A percentile compares a stretch with the other conserved stretches of the same genome.
Conservation (phyloP, 2,329 filamentous ascomycete species). For the Ophiocordyceps camponoti-leonardi region DNA sequence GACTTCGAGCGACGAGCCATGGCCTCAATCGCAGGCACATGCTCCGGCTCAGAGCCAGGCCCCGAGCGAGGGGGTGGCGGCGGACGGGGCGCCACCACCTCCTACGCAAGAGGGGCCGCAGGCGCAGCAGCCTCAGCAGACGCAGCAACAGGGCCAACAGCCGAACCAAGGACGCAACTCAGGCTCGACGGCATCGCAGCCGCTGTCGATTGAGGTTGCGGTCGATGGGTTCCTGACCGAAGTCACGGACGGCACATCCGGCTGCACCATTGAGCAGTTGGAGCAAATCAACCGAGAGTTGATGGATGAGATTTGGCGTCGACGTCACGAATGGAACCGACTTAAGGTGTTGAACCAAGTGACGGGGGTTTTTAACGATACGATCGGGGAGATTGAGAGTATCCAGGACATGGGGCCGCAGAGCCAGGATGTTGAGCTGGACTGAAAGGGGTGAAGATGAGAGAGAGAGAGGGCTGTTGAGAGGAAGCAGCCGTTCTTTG, state of each 20-base stretch:
- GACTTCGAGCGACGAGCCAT: conserved; percentile 33
- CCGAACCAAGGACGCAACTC: conserved; percentile 9
- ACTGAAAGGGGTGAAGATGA: background rate
- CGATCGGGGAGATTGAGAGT: conserved; percentile 49
- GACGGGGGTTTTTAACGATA: conserved; percentile 56
- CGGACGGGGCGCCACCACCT: conserved; percentile 17
- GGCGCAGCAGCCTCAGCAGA: conserved; percentile 12
- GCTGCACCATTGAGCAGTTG: conserved; percentile 79
- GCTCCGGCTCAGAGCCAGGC: conserved; percentile 16
- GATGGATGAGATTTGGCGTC: conserved; percentile 80
- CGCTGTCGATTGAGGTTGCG: conserved; percentile 26
- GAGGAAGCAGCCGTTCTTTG: too few relatives aligned
- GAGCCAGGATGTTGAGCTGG: conserved; percentile 18
- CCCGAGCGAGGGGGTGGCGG: conserved; percentile 10
- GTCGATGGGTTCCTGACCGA: conserved; percentile 42
- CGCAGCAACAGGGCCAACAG: conserved; percentile 1
- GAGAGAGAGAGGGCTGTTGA: too few relatives aligned
- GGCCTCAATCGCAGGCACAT: conserved; percentile 41
- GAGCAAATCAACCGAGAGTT: conserved; percentile 83
- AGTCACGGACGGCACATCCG: conserved; percentile 51
- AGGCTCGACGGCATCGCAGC: conserved; percentile 24
- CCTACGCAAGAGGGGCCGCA: conserved; percentile 17
- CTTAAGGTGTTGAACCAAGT: conserved; percentile 50
- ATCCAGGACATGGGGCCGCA: conserved; percentile 25
- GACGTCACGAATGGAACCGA: conserved; percentile 68